Conservation (phyloP, 345 rosid species). For the Geranium rotundifolium region DNA sequence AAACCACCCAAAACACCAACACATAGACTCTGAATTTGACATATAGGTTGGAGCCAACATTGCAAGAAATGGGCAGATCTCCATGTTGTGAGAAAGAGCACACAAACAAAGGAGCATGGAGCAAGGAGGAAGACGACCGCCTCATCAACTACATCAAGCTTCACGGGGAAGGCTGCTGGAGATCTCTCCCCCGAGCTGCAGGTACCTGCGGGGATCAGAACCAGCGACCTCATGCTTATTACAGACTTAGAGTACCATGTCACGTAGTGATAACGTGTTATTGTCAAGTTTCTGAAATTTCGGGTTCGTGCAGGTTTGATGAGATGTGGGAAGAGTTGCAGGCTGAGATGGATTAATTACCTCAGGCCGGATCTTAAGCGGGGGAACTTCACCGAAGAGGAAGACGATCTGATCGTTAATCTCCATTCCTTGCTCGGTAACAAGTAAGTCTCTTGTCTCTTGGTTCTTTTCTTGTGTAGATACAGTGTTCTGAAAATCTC, state of each 20-base stretch:
- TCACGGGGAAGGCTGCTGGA: slow-evolving; percentile 53
- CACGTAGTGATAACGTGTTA: background rate
- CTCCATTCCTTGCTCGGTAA: slow-evolving; percentile 77
- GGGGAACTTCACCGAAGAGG: slow-evolving; percentile 71
- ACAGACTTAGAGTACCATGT: too few species aligned
- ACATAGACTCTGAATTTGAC: too few species aligned
- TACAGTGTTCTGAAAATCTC: too few species aligned
- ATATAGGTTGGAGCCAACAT: too few species aligned
- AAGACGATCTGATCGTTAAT: slow-evolving; percentile 70
- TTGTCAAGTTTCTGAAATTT: background rate
- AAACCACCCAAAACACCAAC: background rate
- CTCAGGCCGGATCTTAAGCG: slow-evolving; percentile 74
- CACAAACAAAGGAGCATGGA: slow-evolving; percentile 55
- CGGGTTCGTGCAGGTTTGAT: slow-evolving; percentile 19
- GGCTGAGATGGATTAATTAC: slow-evolving; percentile 68
- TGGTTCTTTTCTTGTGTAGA: background rate
- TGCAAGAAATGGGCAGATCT: slow-evolving; percentile 29
- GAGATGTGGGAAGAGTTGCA: slow-evolving; percentile 80
- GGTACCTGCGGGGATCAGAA: slow-evolving; percentile 13
- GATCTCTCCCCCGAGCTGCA: slow-evolving; percentile 50
- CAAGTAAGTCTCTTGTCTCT: slow-evolving; percentile 32
- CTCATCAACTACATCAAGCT: slow-evolving; percentile 32
- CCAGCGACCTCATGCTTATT: too few species aligned
- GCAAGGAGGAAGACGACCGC: slow-evolving; percentile 44
- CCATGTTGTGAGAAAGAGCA: slow-evolving; percentile 61